Conservation (phyloP, 2,329 filamentous ascomycete genomes). For the Corinectria fuckeliana region DNA sequence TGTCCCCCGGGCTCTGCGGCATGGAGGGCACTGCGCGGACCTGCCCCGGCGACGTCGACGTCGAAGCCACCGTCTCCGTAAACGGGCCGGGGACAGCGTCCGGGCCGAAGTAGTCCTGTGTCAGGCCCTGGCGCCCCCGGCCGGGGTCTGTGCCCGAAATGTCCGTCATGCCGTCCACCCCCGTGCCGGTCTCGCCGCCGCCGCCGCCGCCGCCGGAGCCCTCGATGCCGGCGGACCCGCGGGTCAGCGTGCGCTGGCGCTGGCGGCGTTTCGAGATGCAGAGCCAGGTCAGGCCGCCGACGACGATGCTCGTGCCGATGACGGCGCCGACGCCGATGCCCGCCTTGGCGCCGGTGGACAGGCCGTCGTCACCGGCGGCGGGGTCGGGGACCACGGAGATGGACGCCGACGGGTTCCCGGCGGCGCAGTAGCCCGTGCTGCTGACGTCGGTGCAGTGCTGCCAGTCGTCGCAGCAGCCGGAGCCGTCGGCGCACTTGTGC, state of each 20-base stretch:
- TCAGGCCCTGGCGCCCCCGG: constrained; percentile 41
- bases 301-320: constrained; percentile 49
- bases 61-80: constrained; percentile 44
- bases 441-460: constrained; percentile 50
- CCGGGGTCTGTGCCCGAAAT: constrained; percentile 34
- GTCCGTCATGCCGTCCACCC: constrained; percentile 44
- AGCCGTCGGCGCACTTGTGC: constrained; percentile 51
- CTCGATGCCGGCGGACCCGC: constrained; percentile 21
- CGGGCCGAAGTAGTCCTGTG: constrained; percentile 54
- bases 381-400: constrained; percentile 40
- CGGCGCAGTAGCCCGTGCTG: constrained; percentile 49
- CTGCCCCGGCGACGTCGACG: constrained; percentile 41
- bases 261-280: constrained; percentile 51
- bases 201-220: constrained; percentile 22
- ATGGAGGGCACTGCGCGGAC: constrained; percentile 50
- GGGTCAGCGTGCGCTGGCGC: constrained; percentile 28
- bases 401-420: constrained; percentile 43
- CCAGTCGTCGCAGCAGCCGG: constrained; percentile 57
- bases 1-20: constrained; percentile 57
- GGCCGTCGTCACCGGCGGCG: constrained; percentile 24
- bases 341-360: constrained; percentile 60
- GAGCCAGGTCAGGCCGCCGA: constrained; percentile 55
- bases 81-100: constrained; percentile 54
- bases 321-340: constrained; percentile 63
- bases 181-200: constrained; percentile 15